Evolutionary conservation across 306 rosid genomes (phyloP), one percentile per base, ranked within the genome.

Genomic region (Lathyrus oleraceus): DNA sequence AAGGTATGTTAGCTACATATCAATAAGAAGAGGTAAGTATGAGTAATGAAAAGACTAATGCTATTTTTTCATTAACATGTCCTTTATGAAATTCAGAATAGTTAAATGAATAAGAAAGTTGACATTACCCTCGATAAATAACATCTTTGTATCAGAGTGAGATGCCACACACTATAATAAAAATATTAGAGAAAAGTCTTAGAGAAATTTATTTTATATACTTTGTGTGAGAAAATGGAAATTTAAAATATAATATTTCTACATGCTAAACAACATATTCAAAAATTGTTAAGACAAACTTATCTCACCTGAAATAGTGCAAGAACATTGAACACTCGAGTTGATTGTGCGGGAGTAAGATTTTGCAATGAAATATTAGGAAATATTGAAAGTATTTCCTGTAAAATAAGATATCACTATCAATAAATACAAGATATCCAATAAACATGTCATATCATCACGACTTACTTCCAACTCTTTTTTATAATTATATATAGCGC

Each of bases 241-340:
- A 42, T 19, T 12, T 6, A 17, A 32, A 60, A 2, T 30, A 20
- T 45, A 6, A 17, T 43, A 25, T 25, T 21, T 36, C 10, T 10
- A 39, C 11, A 25, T 23, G 32, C 8, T 52, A 70, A 8, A 67
- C 16, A 38, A 6, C 15, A 30, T 13, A 42, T 65, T 53, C 48
- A 47, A 53, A 45, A 64, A 5, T 40, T 38, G 20, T 17, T 6
- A 39, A 21, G 2, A 43, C 28, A 69, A 20, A 54, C 69, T 61
- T 20, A 71, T 72, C 61, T 70, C 38, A 89, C 98, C 96, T 92
- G 96, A 71, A 92, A 95, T 81, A 92, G 91, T 8, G 95, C 91
- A 64, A 92, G 91, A 7, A 94, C 95, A 71, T 92, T 89, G 87
- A 96, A 92, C 54, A 84, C 98, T 76, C 98, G 86, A 76, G 86